Percentiles rank a stretch among this genome's conserved stretches.
Conservation (phyloP, 2,329 filamentous ascomycete genomes). For the Fusarium nodosum region DNA sequence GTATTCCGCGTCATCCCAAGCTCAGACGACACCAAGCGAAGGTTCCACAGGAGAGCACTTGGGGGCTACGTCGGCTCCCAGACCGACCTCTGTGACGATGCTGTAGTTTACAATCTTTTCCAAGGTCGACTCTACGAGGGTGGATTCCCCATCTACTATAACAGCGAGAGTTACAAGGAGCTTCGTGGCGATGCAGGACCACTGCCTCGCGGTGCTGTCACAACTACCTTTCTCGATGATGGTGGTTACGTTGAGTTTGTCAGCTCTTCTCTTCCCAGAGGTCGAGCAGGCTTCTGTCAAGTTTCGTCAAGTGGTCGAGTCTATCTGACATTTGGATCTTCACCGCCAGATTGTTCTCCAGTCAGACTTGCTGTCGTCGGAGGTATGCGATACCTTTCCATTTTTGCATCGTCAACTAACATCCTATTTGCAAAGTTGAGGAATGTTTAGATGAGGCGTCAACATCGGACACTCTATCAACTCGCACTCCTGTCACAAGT, state of each 20-base stretch:
- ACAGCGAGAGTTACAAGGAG: constrained; percentile 1
- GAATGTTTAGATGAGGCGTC: neutral
- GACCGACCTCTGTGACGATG: neutral
- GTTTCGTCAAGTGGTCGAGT: neutral
- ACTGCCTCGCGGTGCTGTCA: neutral
- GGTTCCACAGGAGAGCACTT: neutral
- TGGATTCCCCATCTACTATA: neutral
- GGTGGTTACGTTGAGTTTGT: neutral
- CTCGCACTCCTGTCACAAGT: neutral
- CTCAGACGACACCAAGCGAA: neutral
- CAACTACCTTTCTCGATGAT: neutral
- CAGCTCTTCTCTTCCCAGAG: neutral
- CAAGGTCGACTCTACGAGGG: neutral
- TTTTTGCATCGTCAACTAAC: neutral
- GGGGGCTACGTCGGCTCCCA: neutral
- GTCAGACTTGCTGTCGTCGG: neutral
- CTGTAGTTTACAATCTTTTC: neutral
- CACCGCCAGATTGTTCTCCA: neutral
- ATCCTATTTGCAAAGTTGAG: neutral
- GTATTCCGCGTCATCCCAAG: neutral
- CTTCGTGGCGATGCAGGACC: neutral
- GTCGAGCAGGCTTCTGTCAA: constrained; percentile 6
- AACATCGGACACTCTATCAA: neutral
- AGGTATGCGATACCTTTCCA: neutral
- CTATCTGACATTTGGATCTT: neutral